Evolutionary conservation across 805 yeast species (phyloP).

Genomic region (Metschnikowia kunwiensis): DNA sequence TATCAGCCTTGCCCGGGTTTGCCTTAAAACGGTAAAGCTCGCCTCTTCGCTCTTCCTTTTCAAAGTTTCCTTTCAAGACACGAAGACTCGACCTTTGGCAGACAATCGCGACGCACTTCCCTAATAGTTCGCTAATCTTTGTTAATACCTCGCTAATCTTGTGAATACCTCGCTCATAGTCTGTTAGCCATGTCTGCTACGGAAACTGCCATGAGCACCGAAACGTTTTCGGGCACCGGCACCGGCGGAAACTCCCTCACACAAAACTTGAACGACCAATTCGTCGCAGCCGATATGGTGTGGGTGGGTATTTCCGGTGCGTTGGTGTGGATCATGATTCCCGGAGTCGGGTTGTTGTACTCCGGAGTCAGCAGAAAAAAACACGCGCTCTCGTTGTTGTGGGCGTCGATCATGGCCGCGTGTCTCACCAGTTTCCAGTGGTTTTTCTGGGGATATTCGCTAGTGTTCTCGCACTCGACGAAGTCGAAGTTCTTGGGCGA

Average conservation of each 20-base stretch:
- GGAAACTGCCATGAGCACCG: constrained; percentile 8
- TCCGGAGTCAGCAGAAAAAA: constrained; percentile 93
- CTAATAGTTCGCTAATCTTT: background rate
- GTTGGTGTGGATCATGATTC: constrained; percentile 93
- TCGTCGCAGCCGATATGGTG: constrained; percentile 73
- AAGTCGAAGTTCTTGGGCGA: constrained; percentile 73
- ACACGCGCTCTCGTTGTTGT: constrained; percentile 88
- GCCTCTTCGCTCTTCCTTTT: no score
- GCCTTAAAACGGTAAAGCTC: no score
- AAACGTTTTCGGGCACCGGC: constrained; percentile 9
- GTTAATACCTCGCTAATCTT: background rate
- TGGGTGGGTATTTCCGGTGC: constrained; percentile 79
- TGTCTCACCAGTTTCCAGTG: constrained; percentile 87
- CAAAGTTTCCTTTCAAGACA: no score
- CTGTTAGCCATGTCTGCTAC: constrained; percentile 10
- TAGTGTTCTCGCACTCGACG: constrained; percentile 72
- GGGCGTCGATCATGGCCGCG: constrained; percentile 91
- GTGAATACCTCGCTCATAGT: background rate
- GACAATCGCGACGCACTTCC: background rate
- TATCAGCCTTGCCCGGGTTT: no score
- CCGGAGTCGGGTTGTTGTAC: constrained; percentile 91
- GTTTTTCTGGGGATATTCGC: constrained; percentile 83
- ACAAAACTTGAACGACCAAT: constrained; percentile 67
- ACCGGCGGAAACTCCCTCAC: constrained; percentile 79
- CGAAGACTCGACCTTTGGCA: background rate